Percentiles rank a stretch among this genome's conserved stretches.
These are phyloP conservation scores for Aspergillus asperescens DNA, from an alignment of 495 filamentous ascomycete species.

Conservation along the genomic window DNA sequence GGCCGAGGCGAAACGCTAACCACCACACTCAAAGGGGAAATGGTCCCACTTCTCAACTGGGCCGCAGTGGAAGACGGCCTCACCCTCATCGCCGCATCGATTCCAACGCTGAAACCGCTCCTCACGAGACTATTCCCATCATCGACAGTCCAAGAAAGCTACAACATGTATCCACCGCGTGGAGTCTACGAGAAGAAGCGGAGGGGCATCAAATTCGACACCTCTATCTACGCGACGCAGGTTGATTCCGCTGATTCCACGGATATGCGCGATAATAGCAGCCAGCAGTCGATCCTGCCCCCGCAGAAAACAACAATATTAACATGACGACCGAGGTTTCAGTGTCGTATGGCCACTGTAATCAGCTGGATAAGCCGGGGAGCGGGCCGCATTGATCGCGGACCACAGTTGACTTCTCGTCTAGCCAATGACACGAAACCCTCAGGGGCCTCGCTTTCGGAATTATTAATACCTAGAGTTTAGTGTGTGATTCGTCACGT, in stretches of 20 bases:
- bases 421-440: too few relatives aligned
- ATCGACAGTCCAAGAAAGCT: conserved; percentile 4
- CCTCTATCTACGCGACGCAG: conserved; percentile 4
- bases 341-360: background rate
- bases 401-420: too few relatives aligned
- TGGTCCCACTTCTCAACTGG: conserved; percentile 18
- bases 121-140: background rate
- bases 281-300: conserved; percentile 4
- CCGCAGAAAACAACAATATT: background rate
- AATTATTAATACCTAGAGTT: too few relatives aligned
- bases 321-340: conserved; percentile 6
- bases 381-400: too few relatives aligned
- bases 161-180: conserved; percentile 4
- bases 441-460: too few relatives aligned
- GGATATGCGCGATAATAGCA: background rate
- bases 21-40: conserved; percentile 8
- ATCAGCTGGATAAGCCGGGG: too few relatives aligned
- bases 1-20: conserved; percentile 1
- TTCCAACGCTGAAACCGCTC: conserved; percentile 18
- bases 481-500: too few relatives aligned
- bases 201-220: background rate
- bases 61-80: conserved; percentile 22
- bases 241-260: background rate
- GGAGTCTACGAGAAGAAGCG: background rate
- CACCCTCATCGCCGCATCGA: conserved; percentile 24